Base-by-base conservation (phyloP, 768 basidiomycete species). In the Lentinula sp. region DNA sequence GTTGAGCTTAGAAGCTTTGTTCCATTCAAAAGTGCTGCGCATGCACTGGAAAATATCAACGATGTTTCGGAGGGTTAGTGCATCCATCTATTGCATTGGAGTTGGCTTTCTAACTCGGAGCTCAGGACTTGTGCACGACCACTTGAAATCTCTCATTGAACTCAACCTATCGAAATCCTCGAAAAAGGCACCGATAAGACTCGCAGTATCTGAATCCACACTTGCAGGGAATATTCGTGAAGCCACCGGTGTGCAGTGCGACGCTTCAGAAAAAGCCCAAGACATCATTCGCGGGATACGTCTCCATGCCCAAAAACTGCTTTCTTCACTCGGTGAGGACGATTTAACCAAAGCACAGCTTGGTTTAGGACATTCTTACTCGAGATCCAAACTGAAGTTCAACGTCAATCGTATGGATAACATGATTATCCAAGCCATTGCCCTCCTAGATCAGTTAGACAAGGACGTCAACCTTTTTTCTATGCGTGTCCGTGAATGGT, bases 381-480 rank as follows among this genome's bases (percentile, higher is more conserved):
- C 95, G 23, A 88, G 96, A 64, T 90, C 95, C 43, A 98, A 98
- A 73, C 89, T 98, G 64, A 98, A 98, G 77, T 98, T 94, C 84
- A 95, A 95, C 75, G 93, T 95, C 59, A 95, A 95, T 80, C 83
- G 93, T 57, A 85, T 92, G 60, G 95, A 97, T 77, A 97, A 98
- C 81, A 98, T 98, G 96, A 98, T 98, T 76, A 98, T 98, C 67
- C 96, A 98, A 76, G 96, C 96, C 62, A 98, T 98, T 71, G 92
- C 95, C 4, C 87, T 98, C 61, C 91, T 97, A 68, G 96, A 98
- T 77, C 95, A 98, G 70, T 89, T 98, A 69, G 96, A 98, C 84
- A 98, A 98, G 81, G 96, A 98, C 73, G 94, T 98, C 74, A 98
- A 98, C 79, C 86, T 95, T 35, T 98, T 98, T 73, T 90, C 95